These are phyloP conservation scores for Erysimum cheiri DNA, from an alignment of 441 rosid species.

Conservation along the genomic window DNA sequence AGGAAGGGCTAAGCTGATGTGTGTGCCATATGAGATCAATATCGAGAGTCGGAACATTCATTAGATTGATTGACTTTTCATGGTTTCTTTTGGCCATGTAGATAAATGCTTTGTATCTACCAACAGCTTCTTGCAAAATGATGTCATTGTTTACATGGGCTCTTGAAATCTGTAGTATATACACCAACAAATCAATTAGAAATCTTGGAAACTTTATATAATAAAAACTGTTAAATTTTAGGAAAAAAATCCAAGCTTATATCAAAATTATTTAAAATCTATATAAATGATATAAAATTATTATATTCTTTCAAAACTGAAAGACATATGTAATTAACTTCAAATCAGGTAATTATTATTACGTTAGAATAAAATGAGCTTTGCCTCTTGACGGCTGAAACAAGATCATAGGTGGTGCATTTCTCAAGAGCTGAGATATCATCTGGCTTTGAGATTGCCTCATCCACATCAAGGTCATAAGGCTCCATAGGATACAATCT, in stretches of 20 bases:
- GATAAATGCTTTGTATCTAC: constrained; percentile 81
- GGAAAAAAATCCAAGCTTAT: no score
- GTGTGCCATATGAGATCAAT: constrained; percentile 92
- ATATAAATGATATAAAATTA: not conserved
- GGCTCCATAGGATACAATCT: constrained; percentile 66
- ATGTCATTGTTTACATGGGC: constrained; percentile 53
- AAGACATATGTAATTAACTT: no score
- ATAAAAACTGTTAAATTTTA: no score
- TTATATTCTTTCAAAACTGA: no score
- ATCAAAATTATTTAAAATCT: no score
- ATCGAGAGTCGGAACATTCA: constrained; percentile 88
- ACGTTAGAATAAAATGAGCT: constrained; percentile 81
- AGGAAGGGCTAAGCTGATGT: constrained; percentile 73
- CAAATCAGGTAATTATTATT: not conserved
- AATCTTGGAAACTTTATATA: not conserved
- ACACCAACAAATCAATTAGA: not conserved
- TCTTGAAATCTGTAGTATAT: constrained; percentile 43
- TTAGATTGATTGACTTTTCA: constrained; percentile 56
- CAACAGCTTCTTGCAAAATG: constrained; percentile 72
- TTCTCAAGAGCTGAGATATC: constrained; percentile 44
- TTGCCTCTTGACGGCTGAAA: constrained; percentile 82
- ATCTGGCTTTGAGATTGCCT: constrained; percentile 27
- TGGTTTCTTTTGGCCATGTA: constrained; percentile 68
- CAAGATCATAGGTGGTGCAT: constrained; percentile 69
- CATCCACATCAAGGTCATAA: constrained; percentile 54